Conservation (phyloP, 2,329 filamentous ascomycete species). For the Trichoderma harzianum region DNA sequence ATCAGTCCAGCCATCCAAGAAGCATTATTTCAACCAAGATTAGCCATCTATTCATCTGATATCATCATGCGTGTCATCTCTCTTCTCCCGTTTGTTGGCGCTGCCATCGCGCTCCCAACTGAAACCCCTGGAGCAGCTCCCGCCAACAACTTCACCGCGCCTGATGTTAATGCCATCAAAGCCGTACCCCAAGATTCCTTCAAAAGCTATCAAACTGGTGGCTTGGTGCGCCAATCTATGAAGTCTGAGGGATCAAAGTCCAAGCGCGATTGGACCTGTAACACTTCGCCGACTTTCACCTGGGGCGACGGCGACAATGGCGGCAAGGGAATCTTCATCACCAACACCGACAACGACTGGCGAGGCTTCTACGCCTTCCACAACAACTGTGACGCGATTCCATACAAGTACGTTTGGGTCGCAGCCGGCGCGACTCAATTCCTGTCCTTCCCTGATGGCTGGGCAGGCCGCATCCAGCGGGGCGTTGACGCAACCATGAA, state of each 20-base stretch:
- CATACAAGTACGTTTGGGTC: neutral
- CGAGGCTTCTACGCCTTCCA: neutral
- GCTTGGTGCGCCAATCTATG: neutral
- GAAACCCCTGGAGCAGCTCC: neutral
- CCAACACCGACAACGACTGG: neutral
- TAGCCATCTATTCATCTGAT: neutral
- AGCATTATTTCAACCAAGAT: neutral
- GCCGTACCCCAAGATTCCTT: neutral
- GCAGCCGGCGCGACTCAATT: slow-evolving; percentile 22
- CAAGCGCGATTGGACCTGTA: neutral
- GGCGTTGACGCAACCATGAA: slow-evolving; percentile 27
- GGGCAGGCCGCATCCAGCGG: slow-evolving; percentile 27
- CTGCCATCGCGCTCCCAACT: neutral
- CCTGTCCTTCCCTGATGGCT: slow-evolving; percentile 26
- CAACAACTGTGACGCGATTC: neutral
- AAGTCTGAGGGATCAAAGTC: neutral
- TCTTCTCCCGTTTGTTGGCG: neutral
- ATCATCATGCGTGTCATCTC: neutral
- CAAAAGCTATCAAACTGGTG: neutral
- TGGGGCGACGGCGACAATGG: neutral
- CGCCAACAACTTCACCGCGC: neutral
- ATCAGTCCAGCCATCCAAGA: neutral
- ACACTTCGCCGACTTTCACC: neutral
- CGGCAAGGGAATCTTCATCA: neutral
- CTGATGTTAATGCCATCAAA: neutral